Evolutionary conservation across 2,329 filamentous ascomycete species (phyloP).

Genomic region (Alternaria ethzedia): DNA sequence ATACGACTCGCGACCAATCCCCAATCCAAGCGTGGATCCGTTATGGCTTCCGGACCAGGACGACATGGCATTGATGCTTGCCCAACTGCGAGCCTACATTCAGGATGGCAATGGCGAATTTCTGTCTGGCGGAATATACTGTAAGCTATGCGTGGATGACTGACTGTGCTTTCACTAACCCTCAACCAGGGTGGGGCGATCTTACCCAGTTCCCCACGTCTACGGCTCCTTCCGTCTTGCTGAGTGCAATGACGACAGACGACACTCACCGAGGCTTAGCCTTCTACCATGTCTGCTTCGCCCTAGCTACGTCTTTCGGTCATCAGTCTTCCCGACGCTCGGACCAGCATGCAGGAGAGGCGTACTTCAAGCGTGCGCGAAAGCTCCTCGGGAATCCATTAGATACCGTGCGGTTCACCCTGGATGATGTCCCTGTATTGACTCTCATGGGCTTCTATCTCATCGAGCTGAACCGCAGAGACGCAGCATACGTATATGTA

Average conservation of each 20-base stretch:
- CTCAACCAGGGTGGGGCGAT: conserved; percentile 29
- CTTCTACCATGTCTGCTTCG: conserved; percentile 36
- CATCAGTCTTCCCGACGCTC: conserved; percentile 17
- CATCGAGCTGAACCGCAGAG: conserved; percentile 37
- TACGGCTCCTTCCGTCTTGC: conserved; percentile 15
- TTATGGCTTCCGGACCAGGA: conserved; percentile 30
- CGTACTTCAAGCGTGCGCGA: conserved; percentile 35
- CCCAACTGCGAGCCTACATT: conserved; percentile 27
- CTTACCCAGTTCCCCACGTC: conserved; percentile 20
- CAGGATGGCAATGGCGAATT: conserved; percentile 34
- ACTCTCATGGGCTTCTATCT: conserved; percentile 37
- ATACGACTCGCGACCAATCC: conserved; percentile 35
- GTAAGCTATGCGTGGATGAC: conserved; percentile 5
- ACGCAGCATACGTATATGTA: conserved; percentile 36
- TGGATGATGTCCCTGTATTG: conserved; percentile 33
- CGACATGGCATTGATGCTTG: conserved; percentile 30
- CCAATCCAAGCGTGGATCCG: conserved; percentile 32
- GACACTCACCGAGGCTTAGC: conserved; percentile 28
- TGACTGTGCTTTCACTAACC: neutral
- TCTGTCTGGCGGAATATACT: conserved; percentile 31
- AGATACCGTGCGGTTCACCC: conserved; percentile 31
- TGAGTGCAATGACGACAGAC: conserved; percentile 23
- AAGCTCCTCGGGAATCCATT: conserved; percentile 34
- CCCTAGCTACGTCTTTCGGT: conserved; percentile 26
- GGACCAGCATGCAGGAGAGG: conserved; percentile 27